Percentiles rank a stretch among this genome's conserved stretches.
These are phyloP conservation scores for Forsythia viridissima DNA, from an alignment of 257 asterid genomes.

Conservation along the genomic window DNA sequence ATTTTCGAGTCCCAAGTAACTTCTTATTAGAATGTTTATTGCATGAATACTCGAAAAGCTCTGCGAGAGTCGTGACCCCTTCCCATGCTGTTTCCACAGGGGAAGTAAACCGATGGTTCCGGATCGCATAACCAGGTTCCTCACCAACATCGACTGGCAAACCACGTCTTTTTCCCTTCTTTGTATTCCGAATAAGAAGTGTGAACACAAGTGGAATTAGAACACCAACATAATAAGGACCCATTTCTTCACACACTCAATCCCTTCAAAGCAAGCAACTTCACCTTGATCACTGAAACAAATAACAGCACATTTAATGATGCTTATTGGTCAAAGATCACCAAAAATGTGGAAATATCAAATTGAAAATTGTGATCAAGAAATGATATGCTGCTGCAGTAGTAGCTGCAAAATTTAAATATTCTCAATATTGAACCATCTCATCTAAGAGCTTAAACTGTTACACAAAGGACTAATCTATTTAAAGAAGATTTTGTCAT, in stretches of 20 bases:
- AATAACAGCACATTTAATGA: not conserved
- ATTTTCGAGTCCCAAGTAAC: conserved; percentile 75
- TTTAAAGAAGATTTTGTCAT: not conserved
- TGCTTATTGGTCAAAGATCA: conserved; percentile 14
- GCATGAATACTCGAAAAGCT: conserved; percentile 88
- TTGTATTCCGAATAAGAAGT: conserved; percentile 57
- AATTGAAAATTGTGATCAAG: conserved; percentile 7
- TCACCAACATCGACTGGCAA: conserved; percentile 73
- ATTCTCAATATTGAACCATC: not conserved
- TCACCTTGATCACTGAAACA: not conserved
- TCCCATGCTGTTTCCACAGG: conserved; percentile 96
- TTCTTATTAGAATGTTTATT: conserved; percentile 46
- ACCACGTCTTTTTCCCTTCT: conserved; percentile 74
- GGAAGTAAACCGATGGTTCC: conserved; percentile 60
- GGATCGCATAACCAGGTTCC: conserved; percentile 69
- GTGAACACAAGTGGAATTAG: conserved; percentile 75
- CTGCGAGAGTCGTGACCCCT: conserved; percentile 90
- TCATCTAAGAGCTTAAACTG: not conserved
- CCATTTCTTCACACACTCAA: conserved; percentile 50
- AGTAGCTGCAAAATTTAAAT: not conserved
- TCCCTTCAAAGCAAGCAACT: conserved; percentile 6
- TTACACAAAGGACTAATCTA: not conserved
- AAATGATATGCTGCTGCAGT: conserved; percentile 13
- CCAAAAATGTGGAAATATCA: conserved; percentile 6
- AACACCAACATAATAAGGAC: conserved; percentile 69